phyloP scores from a whole-genome alignment of 192 early-diverging fungal genomes.

The Glomus cerebriforme region DNA sequence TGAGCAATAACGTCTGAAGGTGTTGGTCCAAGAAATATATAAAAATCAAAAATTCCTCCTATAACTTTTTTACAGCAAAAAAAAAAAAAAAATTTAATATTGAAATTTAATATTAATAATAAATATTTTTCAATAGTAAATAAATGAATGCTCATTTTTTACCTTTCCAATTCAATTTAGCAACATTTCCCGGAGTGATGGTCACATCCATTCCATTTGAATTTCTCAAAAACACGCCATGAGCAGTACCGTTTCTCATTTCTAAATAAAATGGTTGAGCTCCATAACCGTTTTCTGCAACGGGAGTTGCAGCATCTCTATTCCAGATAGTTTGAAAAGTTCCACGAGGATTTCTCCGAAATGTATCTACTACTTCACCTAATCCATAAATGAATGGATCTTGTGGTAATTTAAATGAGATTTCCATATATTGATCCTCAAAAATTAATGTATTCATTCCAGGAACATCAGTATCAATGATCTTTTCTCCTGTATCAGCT shows the following conservation, averaged over 20 bases:
- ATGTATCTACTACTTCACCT: slow-evolving; percentile 59
- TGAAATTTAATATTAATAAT: too few species aligned
- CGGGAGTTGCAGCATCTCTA: slow-evolving; percentile 13
- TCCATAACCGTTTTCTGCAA: slow-evolving; percentile 52
- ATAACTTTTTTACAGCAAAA: slow-evolving; percentile 56
- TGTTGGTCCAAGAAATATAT: slow-evolving; percentile 54
- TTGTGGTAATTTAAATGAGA: slow-evolving; percentile 46
- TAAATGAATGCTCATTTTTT: not conserved
- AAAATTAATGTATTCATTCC: slow-evolving; percentile 46
- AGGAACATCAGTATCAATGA: slow-evolving; percentile 46
- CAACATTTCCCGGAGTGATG: slow-evolving; percentile 15
- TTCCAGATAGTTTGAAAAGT: slow-evolving; percentile 20
- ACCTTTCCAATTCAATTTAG: slow-evolving; percentile 35
- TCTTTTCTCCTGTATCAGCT: slow-evolving; percentile 36
- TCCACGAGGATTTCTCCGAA: slow-evolving; percentile 32
- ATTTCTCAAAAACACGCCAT: slow-evolving; percentile 58
- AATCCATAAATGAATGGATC: slow-evolving; percentile 70
- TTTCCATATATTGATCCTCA: slow-evolving; percentile 68
- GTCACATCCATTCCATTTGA: slow-evolving; percentile 70
- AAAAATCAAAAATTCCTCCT: slow-evolving; percentile 67
- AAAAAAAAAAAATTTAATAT: too few species aligned
- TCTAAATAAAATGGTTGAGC: slow-evolving; percentile 68
- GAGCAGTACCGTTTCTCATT: slow-evolving; percentile 50
- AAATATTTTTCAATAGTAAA: slow-evolving; percentile 19
- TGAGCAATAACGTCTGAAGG: slow-evolving; percentile 50